A percentile compares a stretch with the other conserved stretches of the same genome.
phyloP scores from a whole-genome alignment of 768 basidiomycete genomes.

The Tulasnella sp. region DNA sequence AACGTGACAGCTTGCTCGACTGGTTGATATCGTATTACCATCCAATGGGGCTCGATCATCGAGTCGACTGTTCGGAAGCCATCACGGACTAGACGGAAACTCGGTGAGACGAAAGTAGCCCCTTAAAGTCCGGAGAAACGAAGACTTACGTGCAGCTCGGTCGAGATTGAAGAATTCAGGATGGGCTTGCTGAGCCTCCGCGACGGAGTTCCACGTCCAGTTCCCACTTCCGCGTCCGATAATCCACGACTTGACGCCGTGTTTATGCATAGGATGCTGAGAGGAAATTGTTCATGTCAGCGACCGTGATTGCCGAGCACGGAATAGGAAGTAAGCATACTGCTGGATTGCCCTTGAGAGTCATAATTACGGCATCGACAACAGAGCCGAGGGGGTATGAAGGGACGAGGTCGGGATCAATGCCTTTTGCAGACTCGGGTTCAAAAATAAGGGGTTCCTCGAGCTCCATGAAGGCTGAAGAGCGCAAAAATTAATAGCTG shows the following conservation, averaged over 20 bases:
- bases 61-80: conserved; percentile 16
- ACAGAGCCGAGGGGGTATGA: conserved; percentile 6
- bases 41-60: neutral
- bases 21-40: conserved; percentile 10
- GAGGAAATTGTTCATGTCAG: neutral
- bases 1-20: conserved; percentile 11
- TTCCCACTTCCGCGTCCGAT: conserved; percentile 4
- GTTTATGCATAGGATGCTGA: conserved; percentile 19
- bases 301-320: neutral
- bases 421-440: neutral
- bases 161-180: conserved; percentile 7
- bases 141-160: neutral
- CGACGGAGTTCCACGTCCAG: conserved; percentile 19
- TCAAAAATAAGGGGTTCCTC: conserved; percentile 15
- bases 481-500: neutral
- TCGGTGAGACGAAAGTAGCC: neutral
- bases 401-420: neutral
- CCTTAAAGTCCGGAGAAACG: neutral
- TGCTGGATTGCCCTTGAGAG: neutral
- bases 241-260: conserved; percentile 14
- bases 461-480: conserved; percentile 12
- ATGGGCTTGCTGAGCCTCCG: conserved; percentile 9
- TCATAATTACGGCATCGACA: conserved; percentile 5
- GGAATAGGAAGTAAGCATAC: neutral
- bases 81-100: neutral